phyloP scores from a whole-genome alignment of 495 filamentous ascomycete species.

The Trypethelium eluteriae region DNA sequence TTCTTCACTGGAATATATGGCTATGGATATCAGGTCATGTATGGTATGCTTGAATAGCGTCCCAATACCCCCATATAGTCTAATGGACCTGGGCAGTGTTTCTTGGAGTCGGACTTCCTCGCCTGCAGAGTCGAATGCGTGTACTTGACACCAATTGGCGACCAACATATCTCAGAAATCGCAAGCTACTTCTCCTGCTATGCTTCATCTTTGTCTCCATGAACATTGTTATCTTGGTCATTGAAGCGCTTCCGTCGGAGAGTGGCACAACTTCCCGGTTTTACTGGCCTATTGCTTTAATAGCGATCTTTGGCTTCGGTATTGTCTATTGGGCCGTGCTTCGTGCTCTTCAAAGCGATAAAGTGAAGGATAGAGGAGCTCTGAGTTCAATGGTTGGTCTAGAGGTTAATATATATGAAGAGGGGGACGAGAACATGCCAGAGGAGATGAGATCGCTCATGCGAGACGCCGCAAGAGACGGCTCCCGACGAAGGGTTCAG shows the following conservation, averaged over 20 bases:
- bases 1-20: constrained; percentile 5
- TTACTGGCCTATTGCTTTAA: not conserved
- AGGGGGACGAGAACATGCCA: not conserved
- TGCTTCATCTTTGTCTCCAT: not conserved
- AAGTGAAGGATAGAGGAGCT: not conserved
- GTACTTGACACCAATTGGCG: not conserved
- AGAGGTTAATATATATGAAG: not conserved
- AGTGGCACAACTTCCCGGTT: not conserved
- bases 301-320: not conserved
- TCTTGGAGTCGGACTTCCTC: constrained; percentile 3
- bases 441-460: not conserved
- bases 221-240: constrained; percentile 3
- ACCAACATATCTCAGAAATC: not conserved
- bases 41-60: not conserved
- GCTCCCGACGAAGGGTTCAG: constrained; percentile 1
- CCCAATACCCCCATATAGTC: not conserved
- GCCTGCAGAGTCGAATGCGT: constrained; percentile 2
- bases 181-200: not conserved
- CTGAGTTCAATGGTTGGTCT: not conserved
- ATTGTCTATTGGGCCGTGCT: not conserved
- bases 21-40: constrained; percentile 3
- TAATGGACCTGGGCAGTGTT: not conserved
- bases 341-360: not conserved
- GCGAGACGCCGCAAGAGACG: constrained; percentile 1
- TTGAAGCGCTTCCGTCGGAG: not conserved